Evolutionary conservation across 495 filamentous ascomycete species (phyloP), one percentile per base, ranked within the genome.

Genomic region (Xylaria nigripes): DNA sequence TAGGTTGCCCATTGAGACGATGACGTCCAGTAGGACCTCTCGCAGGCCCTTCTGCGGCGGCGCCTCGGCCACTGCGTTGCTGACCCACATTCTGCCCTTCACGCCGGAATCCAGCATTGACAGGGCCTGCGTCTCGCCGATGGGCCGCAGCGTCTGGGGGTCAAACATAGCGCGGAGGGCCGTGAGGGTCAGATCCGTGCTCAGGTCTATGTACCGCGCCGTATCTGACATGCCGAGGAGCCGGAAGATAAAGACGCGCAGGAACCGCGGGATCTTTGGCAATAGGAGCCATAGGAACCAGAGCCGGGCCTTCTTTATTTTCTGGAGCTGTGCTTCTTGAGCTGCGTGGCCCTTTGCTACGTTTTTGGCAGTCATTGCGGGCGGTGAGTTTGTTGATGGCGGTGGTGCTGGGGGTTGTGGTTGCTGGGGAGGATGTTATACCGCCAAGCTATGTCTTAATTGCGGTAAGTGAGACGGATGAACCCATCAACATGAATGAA

Each of bases 41-140:
- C 86, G 67, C 58, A 83, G 76, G 23, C 78, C 76, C 25, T 75
- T 66, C 51, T 81, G 80, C 7, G 62, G 66, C 19, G 70, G 66
- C 8, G 67, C 63, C 0, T 81, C 76, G 22, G 89, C 68, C 0
- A 72, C 76, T 30, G 84, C 80, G 41, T 82, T 86, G 49, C 80
- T 82, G 30, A 95, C 72, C 91, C 91, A 96, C 61, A 93, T 82
- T 27, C 76, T 78, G 3, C 87, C 88, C 62, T 90, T 89, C 61
- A 94, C 73, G 6, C 80, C 82, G 0, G 81, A 81, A 27, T 86
- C 86, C 46, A 73, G 77, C 41, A 77, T 63, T 4, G 80, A 77
- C 29, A 77, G 58, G n/a, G 70, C 71, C 65, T 97, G 92, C 32
- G 76, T 68, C 51, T 82, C 77, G 32, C 79, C 71, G 21, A 96